Evolutionary conservation across 1,284 basidiomycete species (phyloP).

Genomic region (Rhodotorula sp.): DNA sequence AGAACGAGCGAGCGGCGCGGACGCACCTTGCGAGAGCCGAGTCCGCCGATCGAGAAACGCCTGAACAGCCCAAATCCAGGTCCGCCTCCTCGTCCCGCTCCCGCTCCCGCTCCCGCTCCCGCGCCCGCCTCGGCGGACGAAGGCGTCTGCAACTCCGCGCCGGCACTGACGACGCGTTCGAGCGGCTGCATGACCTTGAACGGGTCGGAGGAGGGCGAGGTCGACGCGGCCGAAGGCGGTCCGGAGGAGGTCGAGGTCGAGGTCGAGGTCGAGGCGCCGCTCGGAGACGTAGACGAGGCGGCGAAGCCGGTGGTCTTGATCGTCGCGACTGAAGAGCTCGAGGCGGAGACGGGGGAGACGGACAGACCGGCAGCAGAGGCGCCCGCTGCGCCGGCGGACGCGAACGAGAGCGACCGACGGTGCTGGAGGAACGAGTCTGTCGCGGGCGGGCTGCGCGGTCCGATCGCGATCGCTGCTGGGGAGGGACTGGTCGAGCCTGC

Average conservation of each 20-base stretch:
- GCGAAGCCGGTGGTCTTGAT: not conserved
- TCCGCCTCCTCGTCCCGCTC: not conserved
- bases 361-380: no score
- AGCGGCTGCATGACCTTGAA: slow-evolving; percentile 33
- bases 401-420: slow-evolving; percentile 1
- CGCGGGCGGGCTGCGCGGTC: not conserved
- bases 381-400: not conserved
- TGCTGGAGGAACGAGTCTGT: not conserved
- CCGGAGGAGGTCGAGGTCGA: not conserved
- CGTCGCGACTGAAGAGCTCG: no score
- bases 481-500: not conserved
- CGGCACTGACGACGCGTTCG: slow-evolving; percentile 29
- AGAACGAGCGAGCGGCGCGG: no score
- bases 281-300: slow-evolving; percentile 6
- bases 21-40: slow-evolving; percentile 32
- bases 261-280: not conserved
- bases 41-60: slow-evolving; percentile 30
- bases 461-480: not conserved
- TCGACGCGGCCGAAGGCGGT: not conserved
- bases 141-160: slow-evolving; percentile 28
- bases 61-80: slow-evolving; percentile 30
- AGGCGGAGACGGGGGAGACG: no score
- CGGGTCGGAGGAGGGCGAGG: not conserved
- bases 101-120: no score
- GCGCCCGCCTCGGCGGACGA: no score